Base-by-base conservation (phyloP, 176 grass and related monocot species). In the Phyllostachys edulis region DNA sequence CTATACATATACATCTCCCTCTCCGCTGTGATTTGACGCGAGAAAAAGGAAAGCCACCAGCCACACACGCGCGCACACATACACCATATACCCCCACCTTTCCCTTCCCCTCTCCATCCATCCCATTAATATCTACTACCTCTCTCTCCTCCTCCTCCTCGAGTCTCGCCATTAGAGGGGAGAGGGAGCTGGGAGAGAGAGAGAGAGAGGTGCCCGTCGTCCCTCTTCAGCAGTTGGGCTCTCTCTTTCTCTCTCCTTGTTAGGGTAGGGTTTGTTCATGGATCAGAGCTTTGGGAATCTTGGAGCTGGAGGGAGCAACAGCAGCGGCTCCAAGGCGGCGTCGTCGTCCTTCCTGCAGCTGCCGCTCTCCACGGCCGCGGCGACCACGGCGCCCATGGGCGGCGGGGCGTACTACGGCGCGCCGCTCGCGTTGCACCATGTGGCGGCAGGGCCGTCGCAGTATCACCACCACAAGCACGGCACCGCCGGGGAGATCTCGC, bases 1-100 rank as follows among this genome's bases (percentile, higher is more conserved):
- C 24, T 29, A 0, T 24, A 60, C 51, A 47, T 57, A 80, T 26
- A 65, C 84, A 39, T 74, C 91, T 90, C 85, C 67, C 77, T 75
- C 56, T 92, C 81, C 67, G 34, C 74, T 39, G 77, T 88, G 96
- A 98, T 95, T 95, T 98, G 93, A 98, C 93, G 89, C 77, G 21
- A 85, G 89, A 95, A 98, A 90, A 86, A 88, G 89, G 91, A 81
- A 72, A 82, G 73, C 89, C 93, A 98, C 91, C 93, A 89, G 90
- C 91, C 84, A 85, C 77, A 65, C 86, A 70, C 79, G 44, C 79
- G 44, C 74, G 69, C 69, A 24, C 86, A 17, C 59, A 74, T 57
- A 78, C 55, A 61, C 68, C 77, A 67, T 62, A 52, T 42, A 73
- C 76, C 41, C 80, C 36, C 7, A 75, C 57, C 78, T 82, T 84